Evolutionary conservation across 495 filamentous ascomycete genomes (phyloP), one percentile per base, ranked within the genome.

Genomic region (Cladorrhinum samala): DNA sequence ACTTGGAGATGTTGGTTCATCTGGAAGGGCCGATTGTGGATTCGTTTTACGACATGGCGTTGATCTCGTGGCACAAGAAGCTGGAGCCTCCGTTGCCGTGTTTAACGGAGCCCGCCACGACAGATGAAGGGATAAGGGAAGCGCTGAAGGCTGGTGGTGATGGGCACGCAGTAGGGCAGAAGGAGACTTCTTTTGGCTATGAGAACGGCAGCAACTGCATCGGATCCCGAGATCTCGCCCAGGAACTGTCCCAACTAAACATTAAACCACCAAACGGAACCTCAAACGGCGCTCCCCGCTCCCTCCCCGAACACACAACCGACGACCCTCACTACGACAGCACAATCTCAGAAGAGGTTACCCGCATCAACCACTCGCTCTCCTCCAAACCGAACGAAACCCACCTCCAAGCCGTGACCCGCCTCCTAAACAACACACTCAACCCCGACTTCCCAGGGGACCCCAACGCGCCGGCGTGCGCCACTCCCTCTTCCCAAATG

Each of bases 1-100:
- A 89, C 54, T 36, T 88, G 40, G 86, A 89, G 69, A 91, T 91
- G 87, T 79, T 89, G 75, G 69, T 79, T n/a, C 84, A 87, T 30
- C 58, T 90, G 11, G 86, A 91, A 63, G 87, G 87, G 0, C 82
- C 86, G 0, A 84, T 89, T 54, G 86, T 90, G 1, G 85, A 90
- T 61, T 77, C 79, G 2, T 60, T 91, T 33, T 90, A 88, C 56
- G 87, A 91, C 53, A 80, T 80, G 49, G 82, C 82, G 3, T 65
- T 91, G 33, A 72, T 89, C 6, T 84, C 83, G 0, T 91, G 85
- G 86, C 72, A 83, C 42, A 85, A 82, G 47, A 68, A 73, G 14
- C 59, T 88, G 9, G 68, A 85, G 1, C 83, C 87, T 2, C 74
- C 83, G 2, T 58, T 89, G 2, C 84, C 85, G 0, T 77, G 74